Percentiles rank a stretch among this genome's conserved stretches.
These are phyloP conservation scores for Rhizopogon sp. DNA, from an alignment of 768 basidiomycete species.

Conservation along the genomic window DNA sequence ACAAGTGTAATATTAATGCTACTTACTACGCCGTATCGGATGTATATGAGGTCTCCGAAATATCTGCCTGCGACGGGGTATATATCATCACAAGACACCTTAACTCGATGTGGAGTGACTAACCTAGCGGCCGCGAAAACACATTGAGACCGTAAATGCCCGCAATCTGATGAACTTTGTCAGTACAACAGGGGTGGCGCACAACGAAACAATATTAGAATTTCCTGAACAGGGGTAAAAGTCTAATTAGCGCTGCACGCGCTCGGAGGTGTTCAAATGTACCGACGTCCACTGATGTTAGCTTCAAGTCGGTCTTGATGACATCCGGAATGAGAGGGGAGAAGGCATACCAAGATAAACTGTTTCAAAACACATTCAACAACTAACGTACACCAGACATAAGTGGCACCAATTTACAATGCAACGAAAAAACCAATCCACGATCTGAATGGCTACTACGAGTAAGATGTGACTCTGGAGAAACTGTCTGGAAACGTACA, in stretches of 20 bases:
- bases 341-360: conserved; percentile 52
- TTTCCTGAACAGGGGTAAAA: conserved; percentile 24
- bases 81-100: background rate
- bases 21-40: conserved; percentile 33
- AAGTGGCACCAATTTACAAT: conserved; percentile 20
- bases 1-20: background rate
- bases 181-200: conserved; percentile 42
- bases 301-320: conserved; percentile 42
- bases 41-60: conserved; percentile 41
- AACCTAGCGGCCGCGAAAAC: conserved; percentile 40
- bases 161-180: conserved; percentile 15
- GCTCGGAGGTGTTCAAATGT: background rate
- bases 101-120: background rate
- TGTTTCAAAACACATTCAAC: conserved; percentile 17
- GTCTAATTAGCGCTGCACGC: background rate
- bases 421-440: conserved; percentile 49
- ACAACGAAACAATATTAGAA: conserved; percentile 45
- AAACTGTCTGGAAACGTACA: conserved; percentile 20
- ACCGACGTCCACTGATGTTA: conserved; percentile 43
- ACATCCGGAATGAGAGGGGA: conserved; percentile 59
- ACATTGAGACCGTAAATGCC: conserved; percentile 43
- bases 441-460: conserved; percentile 15
- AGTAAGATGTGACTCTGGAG: conserved; percentile 20
- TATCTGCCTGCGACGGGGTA: conserved; percentile 33
- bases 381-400: conserved; percentile 7